Evolutionary conservation across 2,329 filamentous ascomycete species (phyloP).

Genomic region (Monosporascus ibericus): DNA sequence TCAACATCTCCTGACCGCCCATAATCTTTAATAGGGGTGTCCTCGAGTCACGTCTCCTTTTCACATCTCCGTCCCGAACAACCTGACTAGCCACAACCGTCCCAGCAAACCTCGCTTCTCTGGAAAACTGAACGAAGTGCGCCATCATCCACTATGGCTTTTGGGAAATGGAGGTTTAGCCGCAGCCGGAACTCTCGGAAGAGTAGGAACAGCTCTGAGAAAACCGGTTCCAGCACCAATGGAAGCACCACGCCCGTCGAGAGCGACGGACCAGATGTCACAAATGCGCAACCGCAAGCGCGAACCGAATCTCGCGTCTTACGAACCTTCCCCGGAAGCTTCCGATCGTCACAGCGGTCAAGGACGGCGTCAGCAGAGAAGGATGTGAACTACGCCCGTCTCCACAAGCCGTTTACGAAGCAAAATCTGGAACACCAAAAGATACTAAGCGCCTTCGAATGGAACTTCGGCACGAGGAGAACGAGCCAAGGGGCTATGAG

Average conservation of each 20-base stretch:
- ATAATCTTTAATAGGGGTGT: background rate
- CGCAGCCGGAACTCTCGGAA: conserved; percentile 17
- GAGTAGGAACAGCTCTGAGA: conserved; percentile 14
- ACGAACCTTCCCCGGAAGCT: conserved; percentile 14
- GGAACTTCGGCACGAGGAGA: conserved; percentile 19
- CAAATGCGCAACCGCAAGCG: conserved; percentile 6
- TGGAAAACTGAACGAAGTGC: background rate
- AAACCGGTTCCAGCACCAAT: conserved; percentile 8
- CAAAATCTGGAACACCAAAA: conserved; percentile 29
- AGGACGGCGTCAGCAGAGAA: conserved; percentile 13
- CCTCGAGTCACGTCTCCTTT: background rate
- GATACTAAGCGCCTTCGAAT: conserved; percentile 23
- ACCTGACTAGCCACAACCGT: background rate
- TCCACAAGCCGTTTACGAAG: conserved; percentile 25
- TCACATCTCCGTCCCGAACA: background rate
- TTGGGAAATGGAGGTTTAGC: conserved; percentile 17
- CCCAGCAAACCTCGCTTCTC: background rate
- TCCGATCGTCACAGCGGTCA: conserved; percentile 9
- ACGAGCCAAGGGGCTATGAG: conserved; percentile 15
- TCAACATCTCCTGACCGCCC: background rate
- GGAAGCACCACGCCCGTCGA: conserved; percentile 17
- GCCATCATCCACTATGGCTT: conserved; percentile 7
- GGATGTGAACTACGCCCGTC: conserved; percentile 14
- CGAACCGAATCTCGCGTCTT: conserved; percentile 10
- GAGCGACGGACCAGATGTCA: conserved; percentile 9